phyloP scores from a whole-genome alignment of 2,329 filamentous ascomycete species.

The Stachybotrys chartarum region DNA sequence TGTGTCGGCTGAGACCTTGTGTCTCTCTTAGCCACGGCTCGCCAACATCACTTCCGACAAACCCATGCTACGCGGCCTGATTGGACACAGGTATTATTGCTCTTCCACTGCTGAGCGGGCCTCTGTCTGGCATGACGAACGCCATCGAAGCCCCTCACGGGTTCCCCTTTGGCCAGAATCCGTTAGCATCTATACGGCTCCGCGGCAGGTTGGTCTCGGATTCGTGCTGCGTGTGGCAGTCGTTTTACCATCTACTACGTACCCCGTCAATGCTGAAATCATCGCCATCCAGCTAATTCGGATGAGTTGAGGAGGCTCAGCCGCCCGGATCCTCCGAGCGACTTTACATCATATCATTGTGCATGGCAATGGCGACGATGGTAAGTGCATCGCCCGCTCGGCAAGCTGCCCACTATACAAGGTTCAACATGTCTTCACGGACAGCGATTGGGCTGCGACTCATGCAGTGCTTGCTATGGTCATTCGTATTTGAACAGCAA shows the following conservation, averaged over 20 bases:
- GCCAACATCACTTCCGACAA: not conserved
- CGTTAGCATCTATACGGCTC: not conserved
- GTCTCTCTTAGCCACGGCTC: not conserved
- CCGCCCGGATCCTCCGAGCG: not conserved
- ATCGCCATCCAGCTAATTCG: no score
- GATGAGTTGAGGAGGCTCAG: not conserved
- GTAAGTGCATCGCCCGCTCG: not conserved
- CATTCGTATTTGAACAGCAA: not conserved
- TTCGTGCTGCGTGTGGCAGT: not conserved
- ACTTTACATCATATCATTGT: not conserved
- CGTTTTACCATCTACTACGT: not conserved
- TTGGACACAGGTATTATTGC: not conserved
- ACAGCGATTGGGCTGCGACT: not conserved
- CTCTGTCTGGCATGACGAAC: no score
- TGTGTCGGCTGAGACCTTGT: not conserved
- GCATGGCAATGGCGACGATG: no score
- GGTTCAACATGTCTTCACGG: not conserved
- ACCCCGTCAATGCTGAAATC: not conserved
- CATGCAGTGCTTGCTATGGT: not conserved
- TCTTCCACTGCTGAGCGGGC: not conserved
- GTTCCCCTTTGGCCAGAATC: not conserved
- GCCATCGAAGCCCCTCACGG: not conserved
- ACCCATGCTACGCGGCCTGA: not conserved
- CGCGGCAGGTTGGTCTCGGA: not conserved
- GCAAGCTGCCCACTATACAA: not conserved